Conservation (phyloP, 805 yeast species). For the Yueomyces sinensis region DNA sequence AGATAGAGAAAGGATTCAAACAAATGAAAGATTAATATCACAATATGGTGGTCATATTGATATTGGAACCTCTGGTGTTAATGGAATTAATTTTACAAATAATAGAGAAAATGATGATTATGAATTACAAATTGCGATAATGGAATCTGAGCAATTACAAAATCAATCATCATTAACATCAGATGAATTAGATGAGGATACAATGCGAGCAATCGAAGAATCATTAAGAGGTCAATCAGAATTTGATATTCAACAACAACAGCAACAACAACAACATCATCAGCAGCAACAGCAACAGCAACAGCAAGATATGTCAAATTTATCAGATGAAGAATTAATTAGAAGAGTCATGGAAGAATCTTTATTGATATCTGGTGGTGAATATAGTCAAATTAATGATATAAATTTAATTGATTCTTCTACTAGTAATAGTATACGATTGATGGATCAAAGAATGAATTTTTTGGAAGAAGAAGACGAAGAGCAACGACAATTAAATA, state of each 20-base stretch:
- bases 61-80: not conserved
- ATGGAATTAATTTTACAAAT: not conserved
- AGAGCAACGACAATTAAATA: slow-evolving; percentile 4
- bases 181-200: slow-evolving; percentile 1
- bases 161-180: not conserved
- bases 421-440: too few relatives aligned
- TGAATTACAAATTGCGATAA: slow-evolving; percentile 21
- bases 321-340: slow-evolving; percentile 7
- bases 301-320: too few relatives aligned
- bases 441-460: too few relatives aligned
- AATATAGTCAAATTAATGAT: not conserved
- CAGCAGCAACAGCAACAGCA: not conserved
- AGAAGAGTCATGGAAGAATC: slow-evolving; percentile 11
- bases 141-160: slow-evolving; percentile 17
- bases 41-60: slow-evolving; percentile 20
- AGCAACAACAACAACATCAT: too few relatives aligned
- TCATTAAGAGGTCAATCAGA: not conserved
- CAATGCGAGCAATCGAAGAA: not conserved
- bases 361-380: not conserved
- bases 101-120: slow-evolving; percentile 19
- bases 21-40: slow-evolving; percentile 8
- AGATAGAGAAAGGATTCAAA: slow-evolving; percentile 7
- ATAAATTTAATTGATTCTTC: not conserved
- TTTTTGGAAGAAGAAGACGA: not conserved
- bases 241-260: too few relatives aligned